Evolutionary conservation across 1,284 basidiomycete genomes (phyloP).

Genomic region (Heterobasidion occidentale): DNA sequence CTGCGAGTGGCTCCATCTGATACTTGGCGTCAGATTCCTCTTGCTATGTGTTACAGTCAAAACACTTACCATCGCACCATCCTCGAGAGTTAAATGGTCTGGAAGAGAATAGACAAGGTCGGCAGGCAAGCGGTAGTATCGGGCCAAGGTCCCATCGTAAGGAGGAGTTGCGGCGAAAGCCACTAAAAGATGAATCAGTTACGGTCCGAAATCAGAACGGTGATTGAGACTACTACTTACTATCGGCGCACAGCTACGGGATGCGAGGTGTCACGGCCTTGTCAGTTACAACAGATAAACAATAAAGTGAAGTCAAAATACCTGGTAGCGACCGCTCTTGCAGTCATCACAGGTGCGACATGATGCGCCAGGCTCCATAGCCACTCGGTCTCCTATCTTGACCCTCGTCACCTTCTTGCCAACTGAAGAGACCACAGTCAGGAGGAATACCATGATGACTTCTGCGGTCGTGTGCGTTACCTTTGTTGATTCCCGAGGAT

Average conservation of each 20-base stretch:
- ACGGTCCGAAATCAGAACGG: not conserved
- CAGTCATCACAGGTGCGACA: constrained; percentile 70
- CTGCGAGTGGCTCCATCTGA: constrained; percentile 91
- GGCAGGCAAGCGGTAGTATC: constrained; percentile 73
- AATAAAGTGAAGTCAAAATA: constrained; percentile 21
- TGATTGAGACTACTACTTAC: not conserved
- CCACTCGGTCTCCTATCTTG: constrained; percentile 81
- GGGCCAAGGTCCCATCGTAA: constrained; percentile 79
- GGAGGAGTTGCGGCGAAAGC: constrained; percentile 87
- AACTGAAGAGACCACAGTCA: constrained; percentile 31
- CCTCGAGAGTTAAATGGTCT: constrained; percentile 67
- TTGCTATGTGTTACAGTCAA: not conserved
- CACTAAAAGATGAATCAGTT: constrained; percentile 26
- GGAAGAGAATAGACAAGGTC: constrained; percentile 74
- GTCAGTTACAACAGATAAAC: not conserved
- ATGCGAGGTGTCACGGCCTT: not conserved
- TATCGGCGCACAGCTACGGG: constrained; percentile 60
- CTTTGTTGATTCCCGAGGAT: constrained; percentile 49
- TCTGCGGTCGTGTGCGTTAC: constrained; percentile 17
- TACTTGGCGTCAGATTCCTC: not conserved
- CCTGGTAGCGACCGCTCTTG: constrained; percentile 77
- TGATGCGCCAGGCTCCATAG: constrained; percentile 77
- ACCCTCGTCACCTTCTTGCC: constrained; percentile 66
- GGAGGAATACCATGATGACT: not conserved
- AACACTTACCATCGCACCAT: constrained; percentile 68